Percentiles rank a stretch among this genome's conserved stretches.
These are phyloP conservation scores for Brassica incana DNA, from an alignment of 345 rosid species.

Conservation along the genomic window DNA sequence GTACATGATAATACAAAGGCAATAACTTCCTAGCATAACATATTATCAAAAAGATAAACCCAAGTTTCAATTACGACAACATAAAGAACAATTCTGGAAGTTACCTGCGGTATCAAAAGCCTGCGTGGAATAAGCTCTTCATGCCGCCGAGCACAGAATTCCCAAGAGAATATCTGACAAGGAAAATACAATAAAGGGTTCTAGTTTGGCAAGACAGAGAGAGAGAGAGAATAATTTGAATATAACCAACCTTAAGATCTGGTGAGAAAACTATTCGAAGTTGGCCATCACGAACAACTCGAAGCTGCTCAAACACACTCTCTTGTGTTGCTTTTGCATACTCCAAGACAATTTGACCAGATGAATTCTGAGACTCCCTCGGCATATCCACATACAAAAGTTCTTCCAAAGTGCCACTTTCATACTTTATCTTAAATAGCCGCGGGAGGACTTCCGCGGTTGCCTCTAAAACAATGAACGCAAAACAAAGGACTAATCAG, in stretches of 20 bases:
- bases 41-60: neutral
- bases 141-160: slow-evolving; percentile 96
- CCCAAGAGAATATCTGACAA: slow-evolving; percentile 91
- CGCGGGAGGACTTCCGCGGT: slow-evolving; percentile 97
- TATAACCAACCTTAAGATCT: slow-evolving; percentile 69
- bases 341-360: slow-evolving; percentile 94
- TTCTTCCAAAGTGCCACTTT: slow-evolving; percentile 96
- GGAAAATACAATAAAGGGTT: slow-evolving; percentile 1
- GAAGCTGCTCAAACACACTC: slow-evolving; percentile 98
- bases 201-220: neutral
- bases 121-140: slow-evolving; percentile 96
- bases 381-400: slow-evolving; percentile 98
- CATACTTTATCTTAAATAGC: slow-evolving; percentile 97
- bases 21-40: neutral
- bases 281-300: slow-evolving; percentile 99
- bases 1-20: slow-evolving; percentile 15
- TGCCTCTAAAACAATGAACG: slow-evolving; percentile 62
- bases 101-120: slow-evolving; percentile 90
- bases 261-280: slow-evolving; percentile 93
- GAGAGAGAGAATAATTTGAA: neutral
- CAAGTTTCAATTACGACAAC: neutral
- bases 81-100: neutral
- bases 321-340: slow-evolving; percentile 99
- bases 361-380: slow-evolving; percentile 77
- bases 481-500: neutral